Base-by-base conservation (phyloP, 768 basidiomycete species). In the Sarcodon sp. region DNA sequence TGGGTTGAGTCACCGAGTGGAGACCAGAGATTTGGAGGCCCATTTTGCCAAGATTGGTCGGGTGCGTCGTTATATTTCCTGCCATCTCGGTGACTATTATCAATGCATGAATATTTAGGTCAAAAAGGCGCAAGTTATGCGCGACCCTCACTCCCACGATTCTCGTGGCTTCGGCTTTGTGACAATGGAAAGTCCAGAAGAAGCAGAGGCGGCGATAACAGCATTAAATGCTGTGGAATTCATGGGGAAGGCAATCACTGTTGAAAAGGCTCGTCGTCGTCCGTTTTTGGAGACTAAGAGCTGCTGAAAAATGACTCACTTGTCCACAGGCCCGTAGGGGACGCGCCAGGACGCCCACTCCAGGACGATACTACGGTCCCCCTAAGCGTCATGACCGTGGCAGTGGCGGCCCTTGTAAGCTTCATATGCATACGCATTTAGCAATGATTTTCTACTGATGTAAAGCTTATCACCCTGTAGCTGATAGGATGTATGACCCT, bases 321-420 rank as follows among this genome's bases (percentile, higher is more conserved):
- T 5, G 47, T 45, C 15, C 46, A 49, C 50, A 89, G 88, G 90
- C 90, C 54, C 85, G 89, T 45, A 83, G 89, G 54, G 90, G 85
- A 48, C 83, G 90, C 52, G 90, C 89, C 13, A 74, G 90, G 54
- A 87, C 90, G 10, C 87, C 94, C 3, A 99, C 94, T 6, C 94
- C 94, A 3, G 94, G 94, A 27, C 70, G 85, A 47, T 99, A 99
- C 75, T 89, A 87, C 53, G 93, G 91, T 0, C 89, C 91, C 43
- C 88, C 91, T 39, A 91, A 93, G 68, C 75, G 87, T 35, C 66
- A 69, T 50, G 81, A 83, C 52, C 63, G 83, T 82, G 56, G 50
- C 10, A n/a, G 83, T 82, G 56, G 39, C 13, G 39, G 75, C 64
- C 34, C 27, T 55, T 49, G 39, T 41, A 27, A 41, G 13, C 13